A percentile compares a stretch with the other conserved stretches of the same genome.
These are phyloP conservation scores for Leccinum longicurvipes DNA, from an alignment of 768 basidiomycete species.

Conservation along the genomic window DNA sequence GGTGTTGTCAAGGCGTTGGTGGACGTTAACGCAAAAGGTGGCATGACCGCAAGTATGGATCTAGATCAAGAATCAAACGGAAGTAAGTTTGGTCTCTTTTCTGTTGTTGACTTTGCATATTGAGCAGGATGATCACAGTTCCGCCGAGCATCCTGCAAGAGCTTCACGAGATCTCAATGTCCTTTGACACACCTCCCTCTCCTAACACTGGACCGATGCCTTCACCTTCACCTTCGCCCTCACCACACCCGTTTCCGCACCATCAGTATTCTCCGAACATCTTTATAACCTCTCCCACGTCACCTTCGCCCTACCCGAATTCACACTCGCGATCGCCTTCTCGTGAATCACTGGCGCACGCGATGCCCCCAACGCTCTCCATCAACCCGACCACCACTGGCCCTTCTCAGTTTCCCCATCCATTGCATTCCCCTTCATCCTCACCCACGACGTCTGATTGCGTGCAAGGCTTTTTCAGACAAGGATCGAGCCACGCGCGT, in stretches of 20 bases:
- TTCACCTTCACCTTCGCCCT: conserved; percentile 29
- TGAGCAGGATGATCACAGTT: conserved; percentile 14
- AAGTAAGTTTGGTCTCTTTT: conserved; percentile 7
- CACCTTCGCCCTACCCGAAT: conserved; percentile 31
- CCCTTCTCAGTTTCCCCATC: conserved; percentile 8
- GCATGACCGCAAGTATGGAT: background rate
- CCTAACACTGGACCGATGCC: conserved; percentile 12
- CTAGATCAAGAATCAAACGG: conserved; percentile 13
- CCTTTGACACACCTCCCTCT: conserved; percentile 21
- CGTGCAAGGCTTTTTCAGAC: conserved; percentile 8
- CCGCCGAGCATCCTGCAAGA: conserved; percentile 23
- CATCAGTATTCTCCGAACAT: conserved; percentile 55
- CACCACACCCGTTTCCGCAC: conserved; percentile 16
- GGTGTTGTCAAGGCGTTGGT: conserved; percentile 57
- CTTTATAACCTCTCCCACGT: conserved; percentile 64
- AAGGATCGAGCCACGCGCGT: conserved; percentile 18
- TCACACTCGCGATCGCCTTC: conserved; percentile 21
- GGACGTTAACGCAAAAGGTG: conserved; percentile 53
- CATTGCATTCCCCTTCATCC: conserved; percentile 26
- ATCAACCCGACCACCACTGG: conserved; percentile 3
- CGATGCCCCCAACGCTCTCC: conserved; percentile 10
- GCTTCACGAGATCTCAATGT: conserved; percentile 25
- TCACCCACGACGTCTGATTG: conserved; percentile 28
- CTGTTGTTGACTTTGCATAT: background rate
- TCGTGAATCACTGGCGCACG: conserved; percentile 16